Conservation (phyloP, 345 rosid species). For the Citrus hindsii region DNA sequence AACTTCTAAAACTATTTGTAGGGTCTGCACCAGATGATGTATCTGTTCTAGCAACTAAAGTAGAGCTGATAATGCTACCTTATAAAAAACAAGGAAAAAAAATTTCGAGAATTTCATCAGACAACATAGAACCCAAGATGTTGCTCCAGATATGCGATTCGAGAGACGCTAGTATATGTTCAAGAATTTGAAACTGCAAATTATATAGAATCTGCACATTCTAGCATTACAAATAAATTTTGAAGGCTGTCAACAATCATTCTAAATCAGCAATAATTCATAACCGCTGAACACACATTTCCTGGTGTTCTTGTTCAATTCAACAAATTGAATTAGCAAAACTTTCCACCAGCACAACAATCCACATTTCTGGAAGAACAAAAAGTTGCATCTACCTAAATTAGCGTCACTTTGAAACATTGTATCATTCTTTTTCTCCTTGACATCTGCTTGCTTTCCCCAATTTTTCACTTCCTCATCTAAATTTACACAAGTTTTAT, state of each 20-base stretch:
- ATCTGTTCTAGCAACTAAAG: background rate
- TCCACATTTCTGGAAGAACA: slow-evolving; percentile 13
- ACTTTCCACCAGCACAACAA: slow-evolving; percentile 17
- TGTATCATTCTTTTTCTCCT: background rate
- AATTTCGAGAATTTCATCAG: background rate
- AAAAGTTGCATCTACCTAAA: slow-evolving; percentile 10
- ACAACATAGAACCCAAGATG: background rate
- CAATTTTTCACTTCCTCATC: background rate
- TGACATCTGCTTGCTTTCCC: background rate
- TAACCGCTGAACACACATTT: background rate
- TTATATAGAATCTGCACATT: background rate
- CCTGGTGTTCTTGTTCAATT: background rate
- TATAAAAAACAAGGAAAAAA: background rate
- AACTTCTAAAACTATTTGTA: background rate
- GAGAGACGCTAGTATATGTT: background rate
- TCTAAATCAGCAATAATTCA: background rate
- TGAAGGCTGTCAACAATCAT: background rate
- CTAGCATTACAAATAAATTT: slow-evolving; percentile 4
- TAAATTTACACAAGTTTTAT: slow-evolving; percentile 13
- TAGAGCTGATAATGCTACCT: background rate
- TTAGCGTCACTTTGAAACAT: background rate
- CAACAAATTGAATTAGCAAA: slow-evolving; percentile 9
- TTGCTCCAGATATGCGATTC: background rate
- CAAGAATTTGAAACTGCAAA: slow-evolving; percentile 2
- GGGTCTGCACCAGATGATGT: background rate